phyloP scores from a whole-genome alignment of 1,139 yeast species.

The Yamadazyma taylorii region DNA sequence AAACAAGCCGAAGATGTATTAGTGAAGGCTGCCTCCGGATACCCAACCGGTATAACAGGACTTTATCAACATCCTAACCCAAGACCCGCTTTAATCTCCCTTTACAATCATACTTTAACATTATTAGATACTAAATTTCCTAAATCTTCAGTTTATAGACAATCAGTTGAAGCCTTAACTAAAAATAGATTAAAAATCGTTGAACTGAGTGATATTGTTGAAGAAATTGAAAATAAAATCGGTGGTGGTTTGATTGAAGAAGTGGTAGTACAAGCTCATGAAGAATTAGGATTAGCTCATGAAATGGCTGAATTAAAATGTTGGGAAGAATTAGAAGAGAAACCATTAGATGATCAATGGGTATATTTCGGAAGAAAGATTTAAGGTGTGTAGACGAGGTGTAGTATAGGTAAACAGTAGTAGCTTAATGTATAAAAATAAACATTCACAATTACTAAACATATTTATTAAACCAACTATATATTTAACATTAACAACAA shows the following conservation, averaged over 20 bases:
- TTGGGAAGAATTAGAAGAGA: slow-evolving; percentile 68
- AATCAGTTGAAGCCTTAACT: slow-evolving; percentile 73
- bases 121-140: slow-evolving; percentile 65
- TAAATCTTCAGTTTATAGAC: slow-evolving; percentile 68
- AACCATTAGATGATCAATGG: slow-evolving; percentile 75
- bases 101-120: slow-evolving; percentile 68
- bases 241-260: slow-evolving; percentile 89
- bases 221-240: slow-evolving; percentile 68
- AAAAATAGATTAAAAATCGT: slow-evolving; percentile 68
- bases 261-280: slow-evolving; percentile 78
- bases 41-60: slow-evolving; percentile 82
- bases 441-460: neutral
- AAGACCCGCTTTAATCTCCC: slow-evolving; percentile 70
- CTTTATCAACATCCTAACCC: slow-evolving; percentile 81
- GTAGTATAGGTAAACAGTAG: too few species aligned
- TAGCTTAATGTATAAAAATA: too few species aligned
- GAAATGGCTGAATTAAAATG: slow-evolving; percentile 66
- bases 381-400: slow-evolving; percentile 20
- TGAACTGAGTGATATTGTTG: slow-evolving; percentile 60
- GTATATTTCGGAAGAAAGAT: slow-evolving; percentile 64
- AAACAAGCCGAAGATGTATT: slow-evolving; percentile 60
- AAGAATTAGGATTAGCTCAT: slow-evolving; percentile 69
- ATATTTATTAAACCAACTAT: too few species aligned
- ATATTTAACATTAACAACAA: slow-evolving; percentile 34
- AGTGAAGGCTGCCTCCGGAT: slow-evolving; percentile 65